Base-by-base conservation (phyloP, 192 early-diverging fungal species). In the Coemansia sp. region DNA sequence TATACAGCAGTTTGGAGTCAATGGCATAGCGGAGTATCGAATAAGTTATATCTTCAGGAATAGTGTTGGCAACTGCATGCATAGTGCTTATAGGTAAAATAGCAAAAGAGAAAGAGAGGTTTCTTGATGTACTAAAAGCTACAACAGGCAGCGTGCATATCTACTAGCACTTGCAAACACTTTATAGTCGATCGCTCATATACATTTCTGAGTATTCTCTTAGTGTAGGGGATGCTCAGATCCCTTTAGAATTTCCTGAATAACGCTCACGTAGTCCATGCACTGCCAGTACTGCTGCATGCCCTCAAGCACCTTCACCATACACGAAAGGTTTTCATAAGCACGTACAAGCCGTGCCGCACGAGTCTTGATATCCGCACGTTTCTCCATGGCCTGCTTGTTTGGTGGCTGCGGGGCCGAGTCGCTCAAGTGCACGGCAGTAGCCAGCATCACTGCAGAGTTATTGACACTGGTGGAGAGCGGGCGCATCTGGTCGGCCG, bases 221-320 rank as follows among this genome's bases (percentile, higher is more conserved):
- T 52, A 76, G 30, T 76, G 60, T 0, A 76, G 48, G 3, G 73
- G 73, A 12, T 67, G 59, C 54, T 77, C 73, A 0, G 73, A 77
- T 11, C 68, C 73, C 53, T 70, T 67, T 10, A 77, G 55, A 11
- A 77, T 56, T 12, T 66, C 53, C 48, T 77, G 73, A 35, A 77
- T 70, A 3, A 51, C 63, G 15, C 60, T 63, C n/a, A 77, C 60
- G 20, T 77, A 77, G 53, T 77, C 73, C 73, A 77, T 77, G 40
- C 73, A 77, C 52, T 77, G 73, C 73, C 73, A 77, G 51, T 77
- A 77, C 73, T 77, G 73, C 63, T 77, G 73, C 73, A 77, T 77
- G 19, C 73, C 73, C 55, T 77, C 73, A 10, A 77, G 68, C 18
- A 77, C 68, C 56, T 70, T 70, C 26, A 77, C 73, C 73, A 77